Evolutionary conservation across 345 rosid species (phyloP).

Genomic region (Trapa incisa): DNA sequence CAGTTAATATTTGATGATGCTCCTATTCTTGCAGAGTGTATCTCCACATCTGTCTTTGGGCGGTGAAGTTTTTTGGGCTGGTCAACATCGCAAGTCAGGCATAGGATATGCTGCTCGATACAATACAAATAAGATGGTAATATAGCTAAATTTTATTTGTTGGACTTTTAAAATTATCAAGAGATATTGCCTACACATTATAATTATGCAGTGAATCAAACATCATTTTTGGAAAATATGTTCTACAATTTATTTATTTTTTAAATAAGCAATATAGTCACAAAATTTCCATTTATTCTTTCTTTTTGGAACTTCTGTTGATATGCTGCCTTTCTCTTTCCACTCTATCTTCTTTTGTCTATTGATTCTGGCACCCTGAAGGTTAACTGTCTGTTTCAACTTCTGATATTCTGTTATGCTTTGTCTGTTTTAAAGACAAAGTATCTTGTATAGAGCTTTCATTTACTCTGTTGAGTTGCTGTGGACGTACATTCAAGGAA

Average conservation of each 20-base stretch:
- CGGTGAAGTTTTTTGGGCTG: slow-evolving; percentile 94
- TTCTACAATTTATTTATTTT: neutral
- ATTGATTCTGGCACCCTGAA: neutral
- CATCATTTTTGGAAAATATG: neutral
- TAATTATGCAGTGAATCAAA: neutral
- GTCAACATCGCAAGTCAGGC: slow-evolving; percentile 92
- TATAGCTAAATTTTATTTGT: neutral
- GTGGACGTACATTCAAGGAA: too few relatives aligned
- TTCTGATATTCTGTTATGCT: neutral
- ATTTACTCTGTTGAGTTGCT: too few relatives aligned
- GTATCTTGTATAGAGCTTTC: neutral
- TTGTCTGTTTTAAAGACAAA: neutral
- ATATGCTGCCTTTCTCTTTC: neutral
- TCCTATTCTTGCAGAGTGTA: slow-evolving; percentile 48
- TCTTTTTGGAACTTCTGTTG: too few relatives aligned
- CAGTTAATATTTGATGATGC: neutral
- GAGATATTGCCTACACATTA: neutral
- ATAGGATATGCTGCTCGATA: slow-evolving; percentile 90
- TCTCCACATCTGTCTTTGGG: slow-evolving; percentile 66
- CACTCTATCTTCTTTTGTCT: neutral
- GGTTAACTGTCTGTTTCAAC: neutral
- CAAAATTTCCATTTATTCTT: neutral
- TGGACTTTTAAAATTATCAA: neutral
- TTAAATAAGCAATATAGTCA: too few relatives aligned
- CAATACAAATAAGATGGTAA: slow-evolving; percentile 89